A percentile compares a stretch with the other conserved stretches of the same genome.
Evolutionary conservation across 1,284 basidiomycete genomes (phyloP).

Genomic region (Rhodotorula sp.): DNA sequence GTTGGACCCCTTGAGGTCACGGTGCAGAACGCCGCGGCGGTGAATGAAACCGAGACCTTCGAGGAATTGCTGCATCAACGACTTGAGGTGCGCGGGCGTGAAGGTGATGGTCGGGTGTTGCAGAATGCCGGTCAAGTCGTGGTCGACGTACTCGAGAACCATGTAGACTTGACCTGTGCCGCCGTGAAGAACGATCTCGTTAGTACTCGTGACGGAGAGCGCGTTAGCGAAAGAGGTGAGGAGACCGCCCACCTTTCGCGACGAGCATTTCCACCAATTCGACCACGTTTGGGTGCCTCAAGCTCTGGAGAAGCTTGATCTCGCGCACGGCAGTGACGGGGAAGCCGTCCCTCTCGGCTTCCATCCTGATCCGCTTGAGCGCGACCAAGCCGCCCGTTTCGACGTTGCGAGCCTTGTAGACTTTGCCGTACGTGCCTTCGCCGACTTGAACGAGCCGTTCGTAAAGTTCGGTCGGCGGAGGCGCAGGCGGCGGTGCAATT

Average conservation of each 20-base stretch:
- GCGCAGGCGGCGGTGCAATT: background rate
- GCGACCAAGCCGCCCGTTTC: constrained; percentile 76
- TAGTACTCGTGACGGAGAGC: constrained; percentile 10
- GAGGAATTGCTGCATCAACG: constrained; percentile 91
- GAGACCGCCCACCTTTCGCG: constrained; percentile 69
- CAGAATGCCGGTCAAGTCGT: constrained; percentile 92
- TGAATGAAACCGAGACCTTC: constrained; percentile 91
- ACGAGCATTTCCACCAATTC: constrained; percentile 97
- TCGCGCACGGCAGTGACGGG: constrained; percentile 99
- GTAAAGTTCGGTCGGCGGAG: constrained; percentile 60
- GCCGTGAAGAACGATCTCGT: too few species aligned
- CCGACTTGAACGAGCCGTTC: constrained; percentile 90
- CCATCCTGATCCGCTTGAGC: constrained; percentile 97
- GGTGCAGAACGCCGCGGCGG: constrained; percentile 90
- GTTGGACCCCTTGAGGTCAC: constrained; percentile 98
- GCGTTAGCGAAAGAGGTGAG: background rate
- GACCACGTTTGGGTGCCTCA: constrained; percentile 87
- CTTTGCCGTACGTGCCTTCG: constrained; percentile 98
- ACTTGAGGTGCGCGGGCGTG: constrained; percentile 84
- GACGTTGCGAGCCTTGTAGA: constrained; percentile 92
- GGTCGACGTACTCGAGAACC: constrained; percentile 99
- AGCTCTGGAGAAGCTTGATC: constrained; percentile 91
- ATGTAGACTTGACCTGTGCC: constrained; percentile 86
- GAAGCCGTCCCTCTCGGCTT: constrained; percentile 94
- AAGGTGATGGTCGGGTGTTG: constrained; percentile 85